A percentile compares a stretch with the other conserved stretches of the same genome.
phyloP scores from a whole-genome alignment of 805 yeast species.

The Metschnikowia picachoensis region DNA sequence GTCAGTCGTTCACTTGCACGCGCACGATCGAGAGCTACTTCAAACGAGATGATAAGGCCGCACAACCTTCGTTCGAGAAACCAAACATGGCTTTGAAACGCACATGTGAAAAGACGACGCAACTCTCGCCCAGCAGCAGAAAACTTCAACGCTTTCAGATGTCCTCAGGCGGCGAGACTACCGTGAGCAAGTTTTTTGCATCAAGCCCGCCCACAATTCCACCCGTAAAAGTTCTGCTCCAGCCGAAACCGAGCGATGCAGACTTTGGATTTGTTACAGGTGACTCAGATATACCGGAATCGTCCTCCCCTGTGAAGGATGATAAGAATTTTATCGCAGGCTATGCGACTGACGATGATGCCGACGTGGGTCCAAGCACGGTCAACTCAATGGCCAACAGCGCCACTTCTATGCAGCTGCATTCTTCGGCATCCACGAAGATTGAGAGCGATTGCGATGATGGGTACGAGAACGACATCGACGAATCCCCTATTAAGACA shows the following conservation, averaged over 20 bases:
- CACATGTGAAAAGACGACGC: conserved; percentile 1
- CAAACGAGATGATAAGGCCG: conserved; percentile 2
- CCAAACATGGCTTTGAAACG: conserved; percentile 6
- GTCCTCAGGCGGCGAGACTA: neutral
- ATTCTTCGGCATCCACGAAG: conserved; percentile 9
- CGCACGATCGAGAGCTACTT: conserved; percentile 16
- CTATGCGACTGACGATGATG: conserved; percentile 18
- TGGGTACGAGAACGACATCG: conserved; percentile 35
- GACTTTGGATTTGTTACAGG: conserved; percentile 20
- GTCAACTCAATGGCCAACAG: conserved; percentile 9
- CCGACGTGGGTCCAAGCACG: conserved; percentile 5
- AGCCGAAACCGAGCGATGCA: conserved; percentile 3
- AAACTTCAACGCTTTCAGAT: conserved; percentile 13
- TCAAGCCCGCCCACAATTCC: neutral
- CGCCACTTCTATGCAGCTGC: conserved; percentile 4
- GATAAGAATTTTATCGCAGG: conserved; percentile 4
- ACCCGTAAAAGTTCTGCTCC: conserved; percentile 1
- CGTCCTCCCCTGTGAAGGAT: conserved; percentile 23
- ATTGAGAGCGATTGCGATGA: conserved; percentile 19
- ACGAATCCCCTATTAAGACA: conserved; percentile 38
- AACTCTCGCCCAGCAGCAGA: conserved; percentile 19
- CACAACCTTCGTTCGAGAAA: neutral
- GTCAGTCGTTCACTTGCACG: conserved; percentile 9
- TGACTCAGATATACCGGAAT: conserved; percentile 33
- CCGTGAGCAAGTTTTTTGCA: conserved; percentile 17